Conservation (phyloP, 257 asterid species). For the Nicotiana obtusifolia region DNA sequence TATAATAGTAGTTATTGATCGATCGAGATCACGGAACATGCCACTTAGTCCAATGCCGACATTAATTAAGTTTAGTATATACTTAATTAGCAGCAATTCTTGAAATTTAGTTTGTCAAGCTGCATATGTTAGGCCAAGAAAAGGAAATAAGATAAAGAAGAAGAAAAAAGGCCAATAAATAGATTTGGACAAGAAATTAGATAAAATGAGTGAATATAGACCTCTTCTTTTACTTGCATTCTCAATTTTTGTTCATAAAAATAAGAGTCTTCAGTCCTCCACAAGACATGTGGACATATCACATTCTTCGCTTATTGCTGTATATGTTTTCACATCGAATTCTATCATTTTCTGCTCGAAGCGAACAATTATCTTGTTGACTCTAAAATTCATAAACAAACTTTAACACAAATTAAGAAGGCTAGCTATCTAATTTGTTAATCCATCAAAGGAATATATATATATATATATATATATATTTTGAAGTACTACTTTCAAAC, state of each 20-base stretch:
- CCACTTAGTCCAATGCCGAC: conserved; percentile 58
- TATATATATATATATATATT: conserved; percentile 18
- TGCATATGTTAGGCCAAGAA: conserved; percentile 13
- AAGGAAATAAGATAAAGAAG: background rate
- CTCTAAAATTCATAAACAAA: no score
- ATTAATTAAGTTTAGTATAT: conserved; percentile 68
- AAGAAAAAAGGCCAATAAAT: background rate
- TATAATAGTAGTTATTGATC: conserved; percentile 19
- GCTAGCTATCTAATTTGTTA: no score
- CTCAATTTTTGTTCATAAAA: conserved; percentile 72
- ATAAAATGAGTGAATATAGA: background rate
- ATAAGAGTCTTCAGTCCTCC: conserved; percentile 74
- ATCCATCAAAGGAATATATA: no score
- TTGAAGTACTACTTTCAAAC: no score
- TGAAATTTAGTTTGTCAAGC: conserved; percentile 73
- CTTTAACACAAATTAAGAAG: no score
- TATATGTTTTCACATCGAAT: conserved; percentile 69
- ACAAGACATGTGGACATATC: conserved; percentile 64
- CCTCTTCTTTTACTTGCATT: conserved; percentile 80
- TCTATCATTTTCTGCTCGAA: conserved; percentile 37
- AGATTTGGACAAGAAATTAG: background rate
- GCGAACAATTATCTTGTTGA: no score
- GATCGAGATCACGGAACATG: conserved; percentile 83
- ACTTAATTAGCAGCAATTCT: conserved; percentile 74
- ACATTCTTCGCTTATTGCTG: conserved; percentile 67